Evolutionary conservation across 2,329 filamentous ascomycete species (phyloP).

Genomic region (Stemphylium vesicarium): DNA sequence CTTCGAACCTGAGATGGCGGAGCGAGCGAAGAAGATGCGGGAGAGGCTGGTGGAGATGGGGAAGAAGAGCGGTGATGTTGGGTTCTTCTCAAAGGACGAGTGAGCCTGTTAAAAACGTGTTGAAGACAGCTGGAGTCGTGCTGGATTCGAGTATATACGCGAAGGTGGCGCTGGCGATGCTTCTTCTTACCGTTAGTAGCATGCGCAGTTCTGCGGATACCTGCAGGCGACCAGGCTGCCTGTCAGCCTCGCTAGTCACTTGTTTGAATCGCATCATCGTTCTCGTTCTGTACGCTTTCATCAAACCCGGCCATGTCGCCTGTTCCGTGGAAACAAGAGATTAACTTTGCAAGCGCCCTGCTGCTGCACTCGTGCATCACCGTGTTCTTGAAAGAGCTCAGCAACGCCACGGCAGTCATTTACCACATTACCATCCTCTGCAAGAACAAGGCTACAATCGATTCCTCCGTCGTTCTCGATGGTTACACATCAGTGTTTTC

Average conservation of each 20-base stretch:
- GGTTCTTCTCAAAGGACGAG: conserved; percentile 55
- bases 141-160: too few relatives aligned
- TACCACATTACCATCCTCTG: not conserved
- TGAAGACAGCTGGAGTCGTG: too few relatives aligned
- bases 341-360: not conserved
- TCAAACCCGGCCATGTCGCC: not conserved
- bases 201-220: not conserved
- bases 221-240: not conserved
- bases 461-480: conserved; percentile 4
- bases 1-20: conserved; percentile 65
- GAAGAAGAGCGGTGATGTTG: conserved; percentile 64
- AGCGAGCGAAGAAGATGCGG: conserved; percentile 69
- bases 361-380: not conserved
- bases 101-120: conserved; percentile 8
- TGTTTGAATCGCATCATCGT: too few relatives aligned
- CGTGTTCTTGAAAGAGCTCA: not conserved
- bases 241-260: not conserved
- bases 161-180: not conserved
- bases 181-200: not conserved
- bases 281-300: too few relatives aligned
- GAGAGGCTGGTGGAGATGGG: conserved; percentile 68
- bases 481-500: conserved; percentile 6
- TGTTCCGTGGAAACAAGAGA: not conserved
- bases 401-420: not conserved
- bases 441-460: not conserved